Conservation (phyloP, 2,329 filamentous ascomycete genomes). For the Xylariaceae sp. region DNA sequence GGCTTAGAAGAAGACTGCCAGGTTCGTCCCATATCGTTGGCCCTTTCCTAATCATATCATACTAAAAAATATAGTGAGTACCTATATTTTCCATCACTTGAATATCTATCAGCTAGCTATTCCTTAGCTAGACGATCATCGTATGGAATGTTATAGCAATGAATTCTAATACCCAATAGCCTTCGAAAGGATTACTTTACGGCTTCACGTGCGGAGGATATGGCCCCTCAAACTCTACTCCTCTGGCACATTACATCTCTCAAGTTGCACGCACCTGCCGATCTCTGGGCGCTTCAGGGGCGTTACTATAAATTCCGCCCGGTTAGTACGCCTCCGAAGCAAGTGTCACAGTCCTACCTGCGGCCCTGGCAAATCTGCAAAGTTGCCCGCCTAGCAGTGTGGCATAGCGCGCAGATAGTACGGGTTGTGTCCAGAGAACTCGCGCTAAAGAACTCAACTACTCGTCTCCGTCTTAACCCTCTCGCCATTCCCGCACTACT, state of each 20-base stretch:
- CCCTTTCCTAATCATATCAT: neutral
- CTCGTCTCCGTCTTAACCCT: constrained; percentile 30
- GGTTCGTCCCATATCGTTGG: constrained; percentile 8
- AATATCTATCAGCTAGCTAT: no score
- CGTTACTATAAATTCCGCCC: constrained; percentile 32
- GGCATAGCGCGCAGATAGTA: constrained; percentile 34
- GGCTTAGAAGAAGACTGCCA: constrained; percentile 28
- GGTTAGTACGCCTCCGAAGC: neutral
- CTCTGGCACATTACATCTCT: constrained; percentile 32
- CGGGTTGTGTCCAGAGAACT: constrained; percentile 26
- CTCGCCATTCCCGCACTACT: constrained; percentile 32
- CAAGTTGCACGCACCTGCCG: constrained; percentile 31
- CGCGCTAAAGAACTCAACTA: constrained; percentile 16
- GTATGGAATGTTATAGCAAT: neutral
- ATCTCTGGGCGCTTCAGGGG: constrained; percentile 26
- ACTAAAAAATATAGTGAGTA: constrained; percentile 18
- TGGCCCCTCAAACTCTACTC: constrained; percentile 22
- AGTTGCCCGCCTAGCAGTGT: constrained; percentile 30
- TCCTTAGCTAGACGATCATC: neutral
- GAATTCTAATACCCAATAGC: neutral
- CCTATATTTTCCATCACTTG: neutral
- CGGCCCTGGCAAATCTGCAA: constrained; percentile 27
- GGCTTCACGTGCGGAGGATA: neutral
- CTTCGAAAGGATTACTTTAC: constrained; percentile 18
- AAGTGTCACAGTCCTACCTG: constrained; percentile 21